Base-by-base conservation (phyloP, 192 early-diverging fungal genomes). In the Coemansia sp. region DNA sequence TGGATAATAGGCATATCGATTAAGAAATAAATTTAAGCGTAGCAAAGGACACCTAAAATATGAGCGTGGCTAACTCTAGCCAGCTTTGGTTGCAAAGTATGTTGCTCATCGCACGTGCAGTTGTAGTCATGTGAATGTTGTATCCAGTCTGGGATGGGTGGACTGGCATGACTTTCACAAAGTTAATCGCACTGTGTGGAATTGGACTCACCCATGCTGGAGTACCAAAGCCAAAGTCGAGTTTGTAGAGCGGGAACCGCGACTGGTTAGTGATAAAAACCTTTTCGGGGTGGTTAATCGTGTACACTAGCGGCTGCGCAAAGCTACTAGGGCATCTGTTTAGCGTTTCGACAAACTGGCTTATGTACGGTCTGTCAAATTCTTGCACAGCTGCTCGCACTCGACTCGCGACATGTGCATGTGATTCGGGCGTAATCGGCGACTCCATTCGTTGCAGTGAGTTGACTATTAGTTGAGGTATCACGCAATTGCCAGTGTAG, bases 161-260 rank as follows among this genome's bases (percentile, higher is more conserved):
- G 10, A 32, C 29, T 4, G 53, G 53, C 29, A 57, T 32, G 29
- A 21, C 37, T 55, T 50, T 50, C 8, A 50, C 48, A 23, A 50
- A 50, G 19, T 50, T 50, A 9, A 50, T 50, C 8, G 48, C 48
- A 23, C 48, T 50, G 48, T 23, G n/a, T 21, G 48, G 48, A 5
- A 50, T 50, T 50, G 74, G 68, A 41, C 68, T 58, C 5, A 76
- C 68, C 63, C 64, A 70, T 25, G 23, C 44, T 0, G 74, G 74
- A 11, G 41, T 46, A 0, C 63, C 74, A 31, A 42, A 55, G 25
- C 74, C 74, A 76, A 70, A 76, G 60, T 76, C 64, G 37, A 62
- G 59, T 0, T 65, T 25, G 48, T 76, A 76, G 21, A 67, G 51
- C 23, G 59, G 12, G 12, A 76, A 63, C 15, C 74, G 68, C 9